phyloP scores from a whole-genome alignment of 495 filamentous ascomycete species.

The Penicillium canariense region DNA sequence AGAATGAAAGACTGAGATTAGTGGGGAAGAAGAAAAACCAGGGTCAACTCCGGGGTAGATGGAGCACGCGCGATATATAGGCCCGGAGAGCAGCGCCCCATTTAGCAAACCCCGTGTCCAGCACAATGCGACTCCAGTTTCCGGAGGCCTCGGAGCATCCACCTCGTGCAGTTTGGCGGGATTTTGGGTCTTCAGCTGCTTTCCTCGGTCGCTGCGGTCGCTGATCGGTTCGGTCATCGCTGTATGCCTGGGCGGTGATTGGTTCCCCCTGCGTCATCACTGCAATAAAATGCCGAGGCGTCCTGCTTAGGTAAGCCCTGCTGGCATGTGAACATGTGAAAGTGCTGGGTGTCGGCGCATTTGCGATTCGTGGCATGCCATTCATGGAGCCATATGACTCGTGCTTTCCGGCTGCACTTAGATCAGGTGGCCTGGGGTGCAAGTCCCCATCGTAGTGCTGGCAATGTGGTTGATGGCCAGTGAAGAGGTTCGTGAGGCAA shows the following conservation, averaged over 20 bases:
- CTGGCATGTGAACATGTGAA: slow-evolving; percentile 18
- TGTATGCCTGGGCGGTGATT: slow-evolving; percentile 13
- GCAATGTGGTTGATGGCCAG: no score
- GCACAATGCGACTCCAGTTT: slow-evolving; percentile 4
- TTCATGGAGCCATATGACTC: neutral
- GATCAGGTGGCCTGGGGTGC: no score
- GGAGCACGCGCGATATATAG: slow-evolving; percentile 23
- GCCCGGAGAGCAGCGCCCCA: slow-evolving; percentile 9
- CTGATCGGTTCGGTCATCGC: slow-evolving; percentile 24
- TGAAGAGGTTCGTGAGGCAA: no score
- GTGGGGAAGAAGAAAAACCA: slow-evolving; percentile 21
- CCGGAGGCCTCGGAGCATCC: slow-evolving; percentile 24
- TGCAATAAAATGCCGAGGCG: slow-evolving; percentile 33
- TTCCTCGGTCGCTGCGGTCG: slow-evolving; percentile 21
- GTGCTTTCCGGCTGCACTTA: no score
- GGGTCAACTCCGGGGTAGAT: slow-evolving; percentile 26
- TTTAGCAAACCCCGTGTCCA: slow-evolving; percentile 13
- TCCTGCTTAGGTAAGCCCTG: slow-evolving; percentile 11
- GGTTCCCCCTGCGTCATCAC: slow-evolving; percentile 29
- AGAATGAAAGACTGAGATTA: slow-evolving; percentile 5
- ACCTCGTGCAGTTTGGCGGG: slow-evolving; percentile 8
- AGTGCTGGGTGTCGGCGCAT: neutral
- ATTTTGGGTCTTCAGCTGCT: slow-evolving; percentile 13
- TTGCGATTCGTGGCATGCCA: slow-evolving; percentile 3
- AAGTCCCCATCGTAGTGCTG: no score